Percentiles rank a stretch among this genome's conserved stretches.
Evolutionary conservation across 148 eudicot species (phyloP).

Genomic region (Pharnaceum exiguum): DNA sequence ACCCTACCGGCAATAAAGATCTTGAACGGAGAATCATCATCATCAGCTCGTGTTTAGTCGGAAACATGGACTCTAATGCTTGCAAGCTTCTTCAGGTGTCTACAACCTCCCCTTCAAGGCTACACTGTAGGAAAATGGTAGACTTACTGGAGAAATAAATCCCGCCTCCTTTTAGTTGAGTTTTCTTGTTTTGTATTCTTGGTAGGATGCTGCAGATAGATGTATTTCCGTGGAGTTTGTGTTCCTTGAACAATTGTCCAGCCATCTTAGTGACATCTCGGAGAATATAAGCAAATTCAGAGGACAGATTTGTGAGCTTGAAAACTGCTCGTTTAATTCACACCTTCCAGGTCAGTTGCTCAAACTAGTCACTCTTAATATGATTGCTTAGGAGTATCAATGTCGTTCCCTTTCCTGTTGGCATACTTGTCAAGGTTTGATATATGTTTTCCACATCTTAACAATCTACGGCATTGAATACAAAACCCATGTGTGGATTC

Average conservation of each 20-base stretch:
- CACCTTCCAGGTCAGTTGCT: constrained; percentile 52
- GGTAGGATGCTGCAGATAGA: constrained; percentile 75
- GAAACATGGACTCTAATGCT: constrained; percentile 36
- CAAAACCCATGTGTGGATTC: background rate
- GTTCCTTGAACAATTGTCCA: constrained; percentile 60
- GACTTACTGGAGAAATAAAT: background rate
- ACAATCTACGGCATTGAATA: no score
- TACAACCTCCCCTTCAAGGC: background rate
- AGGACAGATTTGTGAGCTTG: constrained; percentile 62
- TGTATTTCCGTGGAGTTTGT: constrained; percentile 67
- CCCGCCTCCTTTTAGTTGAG: background rate
- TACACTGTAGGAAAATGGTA: background rate
- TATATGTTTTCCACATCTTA: no score
- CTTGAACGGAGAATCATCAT: constrained; percentile 52
- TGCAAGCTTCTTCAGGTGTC: constrained; percentile 48
- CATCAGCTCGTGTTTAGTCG: constrained; percentile 47
- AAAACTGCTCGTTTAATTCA: constrained; percentile 64
- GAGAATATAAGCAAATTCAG: constrained; percentile 45
- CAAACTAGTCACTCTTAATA: background rate
- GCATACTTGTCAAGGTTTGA: background rate
- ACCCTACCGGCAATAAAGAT: constrained; percentile 46
- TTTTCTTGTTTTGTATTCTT: constrained; percentile 13
- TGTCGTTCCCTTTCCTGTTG: background rate
- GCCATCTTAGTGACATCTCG: constrained; percentile 39
- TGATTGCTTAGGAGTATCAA: background rate